A percentile compares a stretch with the other conserved stretches of the same genome.
Evolutionary conservation across 140 eudicot genomes (phyloP).

Genomic region (Eryngium alpinum): DNA sequence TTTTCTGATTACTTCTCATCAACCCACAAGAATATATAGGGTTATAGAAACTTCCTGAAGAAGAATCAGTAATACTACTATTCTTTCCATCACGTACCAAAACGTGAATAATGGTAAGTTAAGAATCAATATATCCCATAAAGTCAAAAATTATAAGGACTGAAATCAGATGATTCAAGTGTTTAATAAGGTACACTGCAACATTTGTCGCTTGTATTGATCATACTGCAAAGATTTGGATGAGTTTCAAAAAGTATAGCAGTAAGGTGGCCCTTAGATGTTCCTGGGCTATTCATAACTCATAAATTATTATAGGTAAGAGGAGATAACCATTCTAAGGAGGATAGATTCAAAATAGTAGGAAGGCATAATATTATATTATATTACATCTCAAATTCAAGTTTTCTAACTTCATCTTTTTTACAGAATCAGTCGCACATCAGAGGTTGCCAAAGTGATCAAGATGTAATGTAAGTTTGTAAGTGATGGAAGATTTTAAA

Average conservation of each 20-base stretch:
- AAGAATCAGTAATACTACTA: constrained; percentile 34
- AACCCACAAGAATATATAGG: no score
- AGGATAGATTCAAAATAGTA: not conserved
- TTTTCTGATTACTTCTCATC: no score
- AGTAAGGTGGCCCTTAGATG: constrained; percentile 46
- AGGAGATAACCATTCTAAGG: not conserved
- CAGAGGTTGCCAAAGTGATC: no score
- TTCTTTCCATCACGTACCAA: constrained; percentile 61
- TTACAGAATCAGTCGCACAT: not conserved
- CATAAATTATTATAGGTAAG: constrained; percentile 17
- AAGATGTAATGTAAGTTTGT: not conserved
- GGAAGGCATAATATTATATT: not conserved
- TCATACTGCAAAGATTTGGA: constrained; percentile 49
- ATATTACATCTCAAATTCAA: not conserved
- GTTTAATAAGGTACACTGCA: constrained; percentile 39
- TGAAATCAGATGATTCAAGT: not conserved
- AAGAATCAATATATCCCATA: not conserved
- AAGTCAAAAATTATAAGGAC: not conserved
- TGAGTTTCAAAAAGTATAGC: constrained; percentile 42
- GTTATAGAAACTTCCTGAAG: constrained; percentile 55
- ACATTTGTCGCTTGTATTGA: constrained; percentile 56
- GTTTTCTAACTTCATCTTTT: not conserved
- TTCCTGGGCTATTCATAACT: constrained; percentile 55
- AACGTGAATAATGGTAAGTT: not conserved
- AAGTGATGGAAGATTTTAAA: not conserved